phyloP scores from a whole-genome alignment of 116 monocot species.

The Papilionanthe hybrid region DNA sequence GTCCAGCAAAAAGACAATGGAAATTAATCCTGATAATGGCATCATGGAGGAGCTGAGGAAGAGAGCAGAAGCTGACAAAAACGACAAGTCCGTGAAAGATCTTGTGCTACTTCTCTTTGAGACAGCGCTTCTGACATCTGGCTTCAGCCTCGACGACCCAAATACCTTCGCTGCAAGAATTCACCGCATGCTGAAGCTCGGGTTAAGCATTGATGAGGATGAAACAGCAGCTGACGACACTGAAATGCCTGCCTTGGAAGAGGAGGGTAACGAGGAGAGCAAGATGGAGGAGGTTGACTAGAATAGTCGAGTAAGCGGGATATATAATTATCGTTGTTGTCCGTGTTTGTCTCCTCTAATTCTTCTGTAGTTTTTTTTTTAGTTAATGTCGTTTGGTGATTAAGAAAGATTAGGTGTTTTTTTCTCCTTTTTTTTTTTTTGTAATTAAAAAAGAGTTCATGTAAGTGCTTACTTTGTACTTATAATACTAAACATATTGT shows the following conservation, averaged over 20 bases:
- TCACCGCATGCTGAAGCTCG: constrained; percentile 26
- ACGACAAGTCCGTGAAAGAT: constrained; percentile 29
- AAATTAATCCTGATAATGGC: constrained; percentile 29
- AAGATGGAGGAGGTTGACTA: constrained; percentile 33
- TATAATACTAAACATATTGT: too few relatives aligned
- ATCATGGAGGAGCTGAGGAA: constrained; percentile 29
- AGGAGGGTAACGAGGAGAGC: constrained; percentile 26
- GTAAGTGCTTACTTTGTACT: too few relatives aligned
- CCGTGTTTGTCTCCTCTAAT: too few relatives aligned
- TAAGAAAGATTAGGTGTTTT: too few relatives aligned
- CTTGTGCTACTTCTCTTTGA: constrained; percentile 23
- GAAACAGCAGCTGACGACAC: constrained; percentile 16
- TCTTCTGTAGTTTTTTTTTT: too few relatives aligned
- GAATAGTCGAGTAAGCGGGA: not conserved
- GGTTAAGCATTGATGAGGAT: constrained; percentile 26
- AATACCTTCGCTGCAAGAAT: constrained; percentile 30
- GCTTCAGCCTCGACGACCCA: constrained; percentile 23
- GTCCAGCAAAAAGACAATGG: constrained; percentile 34
- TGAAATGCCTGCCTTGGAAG: constrained; percentile 23
- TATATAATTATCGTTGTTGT: too few relatives aligned
- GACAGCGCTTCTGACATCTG: constrained; percentile 25
- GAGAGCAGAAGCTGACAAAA: constrained; percentile 26
- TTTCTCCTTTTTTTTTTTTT: too few relatives aligned
- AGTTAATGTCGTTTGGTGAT: too few relatives aligned
- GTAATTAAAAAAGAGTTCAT: too few relatives aligned